Evolutionary conservation across 495 filamentous ascomycete genomes (phyloP), one percentile per base, ranked within the genome.

Genomic region (Penicillium goetzii): DNA sequence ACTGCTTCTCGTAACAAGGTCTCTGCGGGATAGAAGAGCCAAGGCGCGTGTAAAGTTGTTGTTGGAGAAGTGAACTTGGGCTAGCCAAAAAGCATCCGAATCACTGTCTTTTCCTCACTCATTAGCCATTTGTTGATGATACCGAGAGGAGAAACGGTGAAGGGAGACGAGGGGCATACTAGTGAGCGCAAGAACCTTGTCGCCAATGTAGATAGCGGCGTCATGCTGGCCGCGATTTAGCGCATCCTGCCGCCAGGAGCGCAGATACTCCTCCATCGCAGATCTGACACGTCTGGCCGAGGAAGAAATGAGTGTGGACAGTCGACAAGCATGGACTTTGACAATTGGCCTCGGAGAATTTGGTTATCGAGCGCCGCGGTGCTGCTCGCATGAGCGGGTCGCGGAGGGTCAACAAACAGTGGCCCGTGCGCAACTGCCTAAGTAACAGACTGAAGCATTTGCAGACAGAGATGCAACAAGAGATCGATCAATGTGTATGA

Each of bases 201-300:
- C 95, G 25, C 91, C 94, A 67, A 98, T 92, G 71, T 93, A 98
- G 70, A 97, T 92, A 56, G 96, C 96, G 11, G 95, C 88, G 52
- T 97, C 94, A 76, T 96, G 91, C 70, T 99, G 93, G 59, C 95
- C 89, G 72, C 95, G 96, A 74, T 94, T 91, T 63, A 94, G 76
- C 61, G 93, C 92, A 81, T 97, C 92, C 77, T 96, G 90, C 62
- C 92, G 84, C 95, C 95, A 99, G 66, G 88, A 88, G 62, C 92
- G 88, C 55, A 99, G 85, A 68, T 92, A 97, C 58, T 87, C 85
- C 83, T 98, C 92, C 95, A 98, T 98, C 49, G 36, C 52, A 33
- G 53, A 49, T 60, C 38, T 56, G 55, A 45, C 54, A 56, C 52
- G 62, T 49, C 53, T 38, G 38, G 25, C 52, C 33, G 17, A 19